Evolutionary conservation across 192 early-diverging fungal species (phyloP).

Genomic region (Podila minutissima): DNA sequence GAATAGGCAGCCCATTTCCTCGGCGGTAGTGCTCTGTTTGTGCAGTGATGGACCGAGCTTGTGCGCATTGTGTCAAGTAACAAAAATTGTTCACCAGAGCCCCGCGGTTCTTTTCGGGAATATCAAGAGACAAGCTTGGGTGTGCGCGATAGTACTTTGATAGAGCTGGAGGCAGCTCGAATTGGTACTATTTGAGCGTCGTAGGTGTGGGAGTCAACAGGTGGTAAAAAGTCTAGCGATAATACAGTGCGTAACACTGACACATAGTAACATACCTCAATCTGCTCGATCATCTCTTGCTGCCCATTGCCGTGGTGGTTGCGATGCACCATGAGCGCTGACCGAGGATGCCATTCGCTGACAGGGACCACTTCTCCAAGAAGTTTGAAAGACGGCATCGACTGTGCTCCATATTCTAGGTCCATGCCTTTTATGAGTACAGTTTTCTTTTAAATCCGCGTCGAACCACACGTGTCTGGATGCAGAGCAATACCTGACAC

Average conservation of each 20-base stretch:
- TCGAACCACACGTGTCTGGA: not conserved
- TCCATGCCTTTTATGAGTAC: too few relatives aligned
- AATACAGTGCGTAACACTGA: not conserved
- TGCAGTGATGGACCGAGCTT: slow-evolving; percentile 27
- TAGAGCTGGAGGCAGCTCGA: slow-evolving; percentile 3
- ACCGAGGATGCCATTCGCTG: slow-evolving; percentile 38
- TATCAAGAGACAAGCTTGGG: not conserved
- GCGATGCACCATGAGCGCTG: slow-evolving; percentile 29
- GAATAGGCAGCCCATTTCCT: slow-evolving; percentile 1
- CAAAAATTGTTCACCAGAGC: slow-evolving; percentile 18
- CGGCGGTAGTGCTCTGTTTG: slow-evolving; percentile 43
- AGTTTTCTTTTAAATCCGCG: too few relatives aligned
- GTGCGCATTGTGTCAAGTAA: slow-evolving; percentile 31
- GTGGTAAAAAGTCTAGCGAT: not conserved
- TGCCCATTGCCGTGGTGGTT: slow-evolving; percentile 48
- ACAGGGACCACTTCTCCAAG: slow-evolving; percentile 11
- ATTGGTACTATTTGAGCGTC: slow-evolving; percentile 17
- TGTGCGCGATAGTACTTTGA: slow-evolving; percentile 15
- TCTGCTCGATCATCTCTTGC: slow-evolving; percentile 36
- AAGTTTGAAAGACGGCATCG: slow-evolving; percentile 21
- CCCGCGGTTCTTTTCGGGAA: not conserved
- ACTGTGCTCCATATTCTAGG: slow-evolving; percentile 47
- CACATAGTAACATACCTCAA: slow-evolving; percentile 12
- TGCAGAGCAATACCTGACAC: slow-evolving; percentile 21
- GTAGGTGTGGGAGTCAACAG: not conserved